These are phyloP conservation scores for Ganoderma resinaceum DNA, from an alignment of 1,284 basidiomycete species.

Conservation along the genomic window DNA sequence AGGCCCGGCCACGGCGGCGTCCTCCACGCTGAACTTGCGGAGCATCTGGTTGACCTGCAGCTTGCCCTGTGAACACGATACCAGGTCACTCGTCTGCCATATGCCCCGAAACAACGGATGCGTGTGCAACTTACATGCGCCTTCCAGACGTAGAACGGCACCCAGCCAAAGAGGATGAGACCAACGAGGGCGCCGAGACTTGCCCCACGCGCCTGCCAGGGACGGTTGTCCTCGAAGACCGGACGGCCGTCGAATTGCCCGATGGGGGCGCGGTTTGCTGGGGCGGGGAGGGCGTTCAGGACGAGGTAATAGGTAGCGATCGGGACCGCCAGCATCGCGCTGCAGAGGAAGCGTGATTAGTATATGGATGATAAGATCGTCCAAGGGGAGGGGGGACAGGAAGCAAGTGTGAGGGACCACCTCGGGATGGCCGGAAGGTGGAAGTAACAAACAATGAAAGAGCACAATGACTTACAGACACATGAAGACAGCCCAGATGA, in stretches of 20 bases:
- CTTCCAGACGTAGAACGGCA: conserved; percentile 59
- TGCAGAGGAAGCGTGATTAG: conserved; percentile 26
- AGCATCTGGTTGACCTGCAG: conserved; percentile 48
- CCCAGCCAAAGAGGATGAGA: conserved; percentile 47
- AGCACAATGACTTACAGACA: conserved; percentile 45
- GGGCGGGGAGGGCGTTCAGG: conserved; percentile 39
- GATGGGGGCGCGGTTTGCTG: conserved; percentile 26
- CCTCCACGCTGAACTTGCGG: conserved; percentile 51
- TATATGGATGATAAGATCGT: neutral
- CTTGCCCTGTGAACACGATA: conserved; percentile 47
- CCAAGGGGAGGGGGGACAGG: neutral
- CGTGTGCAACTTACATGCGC: conserved; percentile 43
- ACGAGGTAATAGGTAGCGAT: conserved; percentile 48
- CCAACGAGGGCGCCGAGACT: conserved; percentile 48
- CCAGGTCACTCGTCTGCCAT: neutral
- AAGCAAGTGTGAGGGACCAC: neutral
- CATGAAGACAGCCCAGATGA: conserved; percentile 48
- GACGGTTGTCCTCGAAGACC: conserved; percentile 30
- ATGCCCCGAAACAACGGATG: neutral
- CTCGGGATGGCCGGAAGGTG: neutral
- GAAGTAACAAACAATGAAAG: neutral
- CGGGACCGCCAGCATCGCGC: conserved; percentile 50
- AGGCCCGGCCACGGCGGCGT: conserved; percentile 42
- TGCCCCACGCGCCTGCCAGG: conserved; percentile 47
- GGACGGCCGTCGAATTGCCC: conserved; percentile 16